Evolutionary conservation across 2,329 filamentous ascomycete species (phyloP), one percentile per base, ranked within the genome.

Genomic region (Penicillium verrucosum): DNA sequence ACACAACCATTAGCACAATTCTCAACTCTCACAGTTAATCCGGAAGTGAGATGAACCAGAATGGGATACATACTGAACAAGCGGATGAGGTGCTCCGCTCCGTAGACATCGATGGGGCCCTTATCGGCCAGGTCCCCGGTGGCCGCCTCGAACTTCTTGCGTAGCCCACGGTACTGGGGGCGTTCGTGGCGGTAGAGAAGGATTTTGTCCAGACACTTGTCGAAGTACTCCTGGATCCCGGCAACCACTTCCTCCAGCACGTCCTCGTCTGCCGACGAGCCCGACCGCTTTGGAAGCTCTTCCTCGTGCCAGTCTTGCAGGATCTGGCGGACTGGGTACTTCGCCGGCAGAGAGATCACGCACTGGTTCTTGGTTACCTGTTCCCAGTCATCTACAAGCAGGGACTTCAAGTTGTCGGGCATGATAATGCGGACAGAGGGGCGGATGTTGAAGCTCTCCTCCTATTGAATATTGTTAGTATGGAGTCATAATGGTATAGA

Each of bases 341-440:
- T 80, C 45, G 91, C 87, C 0, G 94, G 94, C 16, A 99, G 80
- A 1, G 90, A 87, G 32, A 97, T 90, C 4, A 97, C 85, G 70
- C 93, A 90, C 65, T 91, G 85, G 71, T 95, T 94, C 78, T 97
- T 97, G 55, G 94, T 99, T 60, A 99, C 87, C 67, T 97, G 96
- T 75, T 99, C 94, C 94, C 94, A 99, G 73, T 99, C 94, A 71
- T 99, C 94, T 23, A 99, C 94, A 3, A 99, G 85, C 60, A 96
- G 83, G 16, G 89, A 90, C 78, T 97, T 97, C 63, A 99, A 82
- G 63, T 89, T 85, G 70, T 97, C 94, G 0, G 94, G 92, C 62
- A 97, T 86, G 48, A 87, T 82, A 41, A 99, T 83, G 66, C 91
- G 90, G 68, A 99, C 88, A 18, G 91, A 90, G 21, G 93, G 92